Percentiles rank a stretch among this genome's conserved stretches.
These are phyloP conservation scores for Moesziomyces antarcticus DNA, from an alignment of 1,284 basidiomycete genomes.

Conservation along the genomic window DNA sequence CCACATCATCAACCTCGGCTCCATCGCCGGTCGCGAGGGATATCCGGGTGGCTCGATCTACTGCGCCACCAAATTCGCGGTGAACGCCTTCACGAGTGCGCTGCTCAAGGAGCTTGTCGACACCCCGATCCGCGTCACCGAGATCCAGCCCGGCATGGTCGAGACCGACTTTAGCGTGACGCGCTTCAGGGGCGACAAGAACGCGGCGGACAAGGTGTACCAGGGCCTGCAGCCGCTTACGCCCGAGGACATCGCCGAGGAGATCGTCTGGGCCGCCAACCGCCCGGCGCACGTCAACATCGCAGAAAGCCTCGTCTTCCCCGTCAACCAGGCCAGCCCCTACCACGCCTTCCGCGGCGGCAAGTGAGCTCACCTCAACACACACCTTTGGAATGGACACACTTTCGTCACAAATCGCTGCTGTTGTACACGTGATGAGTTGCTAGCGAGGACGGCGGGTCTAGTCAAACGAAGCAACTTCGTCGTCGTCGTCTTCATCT, in stretches of 20 bases:
- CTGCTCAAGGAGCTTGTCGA: conserved; percentile 86
- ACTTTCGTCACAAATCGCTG: neutral
- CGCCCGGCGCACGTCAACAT: conserved; percentile 70
- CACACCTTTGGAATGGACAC: neutral
- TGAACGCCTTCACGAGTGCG: conserved; percentile 85
- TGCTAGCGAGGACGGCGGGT: neutral
- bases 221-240: conserved; percentile 61
- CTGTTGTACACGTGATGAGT: neutral
- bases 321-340: conserved; percentile 62
- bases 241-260: conserved; percentile 76
- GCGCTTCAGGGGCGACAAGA: conserved; percentile 54
- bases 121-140: conserved; percentile 72
- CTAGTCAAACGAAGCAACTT: conserved; percentile 20
- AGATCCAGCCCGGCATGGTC: conserved; percentile 77
- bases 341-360: conserved; percentile 53
- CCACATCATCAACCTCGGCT: conserved; percentile 95
- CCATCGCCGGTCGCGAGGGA: conserved; percentile 88
- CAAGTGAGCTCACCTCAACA: conserved; percentile 1
- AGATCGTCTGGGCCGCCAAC: conserved; percentile 94
- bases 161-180: conserved; percentile 73
- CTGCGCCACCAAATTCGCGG: conserved; percentile 81
- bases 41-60: conserved; percentile 73
- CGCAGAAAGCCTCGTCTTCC: conserved; percentile 59
- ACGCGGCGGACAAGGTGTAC: conserved; percentile 61
- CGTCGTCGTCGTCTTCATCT: conserved; percentile 20